These are phyloP conservation scores for Aspergillus transmontanensis DNA, from an alignment of 2,329 filamentous ascomycete species.

Conservation along the genomic window DNA sequence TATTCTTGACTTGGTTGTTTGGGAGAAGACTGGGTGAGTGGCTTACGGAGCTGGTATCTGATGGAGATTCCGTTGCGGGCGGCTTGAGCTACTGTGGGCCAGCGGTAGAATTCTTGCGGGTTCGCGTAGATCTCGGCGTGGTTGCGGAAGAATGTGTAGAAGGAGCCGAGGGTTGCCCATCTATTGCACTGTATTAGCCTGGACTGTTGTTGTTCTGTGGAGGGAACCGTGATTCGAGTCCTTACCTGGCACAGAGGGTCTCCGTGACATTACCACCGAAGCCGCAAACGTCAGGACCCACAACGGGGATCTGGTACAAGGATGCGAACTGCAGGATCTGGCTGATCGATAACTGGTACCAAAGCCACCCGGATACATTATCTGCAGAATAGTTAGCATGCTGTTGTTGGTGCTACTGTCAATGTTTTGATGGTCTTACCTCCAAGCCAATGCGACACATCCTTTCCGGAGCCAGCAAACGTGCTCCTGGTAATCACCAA, in stretches of 20 bases:
- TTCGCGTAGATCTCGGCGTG: not conserved
- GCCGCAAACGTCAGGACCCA: not conserved
- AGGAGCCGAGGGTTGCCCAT: not conserved
- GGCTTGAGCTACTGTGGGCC: not conserved
- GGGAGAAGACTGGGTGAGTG: not conserved
- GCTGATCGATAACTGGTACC: not conserved
- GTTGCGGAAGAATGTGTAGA: not conserved
- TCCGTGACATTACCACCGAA: not conserved
- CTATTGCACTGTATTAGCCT: not conserved
- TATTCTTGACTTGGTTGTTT: rapidly evolving
- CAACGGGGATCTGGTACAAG: not conserved
- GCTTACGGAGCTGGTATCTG: not conserved
- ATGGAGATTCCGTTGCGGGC: not conserved
- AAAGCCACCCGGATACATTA: not conserved
- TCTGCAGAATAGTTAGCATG: not conserved
- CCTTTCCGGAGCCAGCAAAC: not conserved
- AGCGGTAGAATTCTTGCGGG: not conserved
- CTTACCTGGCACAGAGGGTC: not conserved
- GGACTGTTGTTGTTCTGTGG: no score
- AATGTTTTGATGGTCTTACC: not conserved
- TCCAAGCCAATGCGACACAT: not conserved
- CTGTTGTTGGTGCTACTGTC: not conserved
- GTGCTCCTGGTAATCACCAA: not conserved
- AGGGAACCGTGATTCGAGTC: no score
- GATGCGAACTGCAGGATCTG: not conserved